Conservation (phyloP, 164 flowering plant species). For the Liquidambar formosana region DNA sequence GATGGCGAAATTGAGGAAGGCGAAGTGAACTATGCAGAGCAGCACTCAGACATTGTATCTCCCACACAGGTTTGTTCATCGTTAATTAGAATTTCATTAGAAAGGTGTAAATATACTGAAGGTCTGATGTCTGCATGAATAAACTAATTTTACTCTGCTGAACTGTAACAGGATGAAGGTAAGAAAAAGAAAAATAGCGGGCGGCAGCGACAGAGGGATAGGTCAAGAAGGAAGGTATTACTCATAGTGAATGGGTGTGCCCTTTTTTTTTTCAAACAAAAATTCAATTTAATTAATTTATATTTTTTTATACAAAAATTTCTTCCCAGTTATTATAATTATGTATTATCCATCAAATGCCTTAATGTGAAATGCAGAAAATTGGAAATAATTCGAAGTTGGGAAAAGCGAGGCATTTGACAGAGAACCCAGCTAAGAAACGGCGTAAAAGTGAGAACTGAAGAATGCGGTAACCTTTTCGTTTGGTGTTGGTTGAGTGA, state of each 20-base stretch:
- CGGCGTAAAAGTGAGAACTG: background rate
- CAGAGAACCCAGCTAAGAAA: constrained; percentile 2
- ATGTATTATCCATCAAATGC: background rate
- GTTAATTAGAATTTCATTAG: background rate
- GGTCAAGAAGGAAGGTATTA: constrained; percentile 46
- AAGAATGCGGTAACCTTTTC: background rate
- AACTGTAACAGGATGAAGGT: constrained; percentile 22
- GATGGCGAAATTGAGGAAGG: constrained; percentile 75
- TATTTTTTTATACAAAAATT: background rate
- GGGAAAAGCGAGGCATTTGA: constrained; percentile 16
- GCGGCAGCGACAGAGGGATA: constrained; percentile 45
- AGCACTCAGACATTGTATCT: constrained; percentile 50
- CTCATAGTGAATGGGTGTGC: background rate
- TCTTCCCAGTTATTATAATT: background rate
- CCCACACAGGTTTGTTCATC: constrained; percentile 46
- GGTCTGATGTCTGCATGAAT: background rate
- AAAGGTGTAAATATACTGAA: constrained; percentile 2
- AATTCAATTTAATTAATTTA: background rate
- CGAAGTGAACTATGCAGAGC: constrained; percentile 65
- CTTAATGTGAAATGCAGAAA: constrained; percentile 31
- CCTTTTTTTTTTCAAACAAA: too few relatives aligned
- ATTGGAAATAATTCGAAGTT: constrained; percentile 5
- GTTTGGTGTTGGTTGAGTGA: background rate
- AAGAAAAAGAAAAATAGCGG: constrained; percentile 39
- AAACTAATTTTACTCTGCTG: background rate